Evolutionary conservation across 2,329 filamentous ascomycete species (phyloP).

Genomic region (Penicillium sp.): DNA sequence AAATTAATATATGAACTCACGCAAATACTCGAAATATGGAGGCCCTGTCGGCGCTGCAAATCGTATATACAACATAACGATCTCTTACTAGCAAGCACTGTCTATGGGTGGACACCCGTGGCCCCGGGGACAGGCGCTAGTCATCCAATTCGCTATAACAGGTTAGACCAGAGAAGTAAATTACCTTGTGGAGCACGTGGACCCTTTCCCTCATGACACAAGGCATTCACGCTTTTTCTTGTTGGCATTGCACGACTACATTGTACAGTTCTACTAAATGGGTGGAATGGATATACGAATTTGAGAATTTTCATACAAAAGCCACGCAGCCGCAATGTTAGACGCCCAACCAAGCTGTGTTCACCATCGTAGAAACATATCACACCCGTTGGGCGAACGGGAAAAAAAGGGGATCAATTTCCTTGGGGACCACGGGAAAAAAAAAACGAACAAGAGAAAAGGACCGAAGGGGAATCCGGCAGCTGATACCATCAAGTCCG

Average conservation of each 20-base stretch:
- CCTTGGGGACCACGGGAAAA: conserved; percentile 13
- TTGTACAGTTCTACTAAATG: background rate
- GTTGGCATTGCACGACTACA: background rate
- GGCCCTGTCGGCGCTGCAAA: background rate
- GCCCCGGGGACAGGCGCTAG: background rate
- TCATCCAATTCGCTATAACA: conserved; percentile 2
- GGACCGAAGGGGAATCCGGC: conserved; percentile 17
- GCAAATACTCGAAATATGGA: too few species aligned
- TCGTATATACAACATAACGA: background rate
- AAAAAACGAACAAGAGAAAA: conserved; percentile 13
- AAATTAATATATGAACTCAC: background rate
- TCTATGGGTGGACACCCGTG: too few species aligned
- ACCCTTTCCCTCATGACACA: background rate
- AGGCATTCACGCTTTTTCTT: background rate
- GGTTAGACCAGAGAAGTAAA: conserved; percentile 1
- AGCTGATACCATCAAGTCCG: conserved; percentile 18
- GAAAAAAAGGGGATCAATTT: conserved; percentile 21
- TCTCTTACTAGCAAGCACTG: background rate
- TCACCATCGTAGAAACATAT: conserved; percentile 13
- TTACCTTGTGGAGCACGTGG: conserved; percentile 6
- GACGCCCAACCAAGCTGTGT: conserved; percentile 17
- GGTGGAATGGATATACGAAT: conserved; percentile 11
- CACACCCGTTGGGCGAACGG: conserved; percentile 15
- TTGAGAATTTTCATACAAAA: conserved; percentile 16
- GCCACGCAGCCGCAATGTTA: conserved; percentile 13